Percentiles rank a stretch among this genome's conserved stretches.
phyloP scores from a whole-genome alignment of 1,284 basidiomycete species.

The Uromyces viciae-fabae region DNA sequence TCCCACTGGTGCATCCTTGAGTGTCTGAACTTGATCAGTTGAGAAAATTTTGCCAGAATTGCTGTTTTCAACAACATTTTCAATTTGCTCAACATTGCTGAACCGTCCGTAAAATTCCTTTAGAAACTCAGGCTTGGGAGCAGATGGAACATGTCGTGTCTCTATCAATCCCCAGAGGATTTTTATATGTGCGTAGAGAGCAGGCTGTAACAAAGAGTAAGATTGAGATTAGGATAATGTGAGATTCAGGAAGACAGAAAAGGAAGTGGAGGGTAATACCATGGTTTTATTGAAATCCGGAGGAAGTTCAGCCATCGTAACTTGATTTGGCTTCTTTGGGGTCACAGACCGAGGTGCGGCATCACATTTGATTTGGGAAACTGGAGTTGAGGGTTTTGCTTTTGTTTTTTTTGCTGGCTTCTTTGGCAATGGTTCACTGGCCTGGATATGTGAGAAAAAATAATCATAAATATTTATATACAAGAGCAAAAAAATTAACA shows the following conservation, averaged over 20 bases:
- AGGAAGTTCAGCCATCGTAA: background rate
- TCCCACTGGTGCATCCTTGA: background rate
- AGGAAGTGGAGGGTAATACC: background rate
- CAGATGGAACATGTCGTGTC: background rate
- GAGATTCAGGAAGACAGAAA: background rate
- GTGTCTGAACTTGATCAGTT: background rate
- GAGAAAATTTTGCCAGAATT: background rate
- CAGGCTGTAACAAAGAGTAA: background rate
- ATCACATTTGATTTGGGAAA: background rate
- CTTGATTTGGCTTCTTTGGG: background rate
- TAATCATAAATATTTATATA: too few species aligned
- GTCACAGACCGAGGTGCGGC: background rate
- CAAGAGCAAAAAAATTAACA: too few species aligned
- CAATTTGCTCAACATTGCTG: background rate
- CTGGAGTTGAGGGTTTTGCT: background rate
- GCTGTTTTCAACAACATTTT: background rate
- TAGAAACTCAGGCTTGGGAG: background rate
- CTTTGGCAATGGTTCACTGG: background rate
- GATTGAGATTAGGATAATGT: background rate
- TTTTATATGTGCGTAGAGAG: constrained; percentile 11
- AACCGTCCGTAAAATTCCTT: background rate
- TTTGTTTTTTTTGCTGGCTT: background rate
- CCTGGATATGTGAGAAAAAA: background rate
- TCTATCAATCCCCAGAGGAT: constrained; percentile 15
- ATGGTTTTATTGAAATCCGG: background rate